A percentile compares a stretch with the other conserved stretches of the same genome.
Conservation (phyloP, 768 basidiomycete species). For the Suillus fuscotomentosus region DNA sequence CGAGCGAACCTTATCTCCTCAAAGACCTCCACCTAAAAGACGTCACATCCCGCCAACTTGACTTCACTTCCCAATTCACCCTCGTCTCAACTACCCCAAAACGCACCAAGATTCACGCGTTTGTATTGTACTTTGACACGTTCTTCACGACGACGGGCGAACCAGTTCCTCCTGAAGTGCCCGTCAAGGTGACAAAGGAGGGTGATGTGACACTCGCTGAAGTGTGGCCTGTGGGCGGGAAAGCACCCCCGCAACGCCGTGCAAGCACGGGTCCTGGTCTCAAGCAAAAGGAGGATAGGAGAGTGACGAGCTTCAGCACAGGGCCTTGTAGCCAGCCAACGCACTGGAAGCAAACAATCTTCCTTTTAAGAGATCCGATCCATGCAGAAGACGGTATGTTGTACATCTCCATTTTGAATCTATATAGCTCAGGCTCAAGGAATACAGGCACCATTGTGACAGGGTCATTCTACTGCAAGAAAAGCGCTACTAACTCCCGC, state of each 20-base stretch:
- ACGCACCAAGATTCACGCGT: constrained; percentile 67
- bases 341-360: constrained; percentile 96
- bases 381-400: constrained; percentile 67
- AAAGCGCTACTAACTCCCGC: constrained; percentile 76
- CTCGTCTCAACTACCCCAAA: constrained; percentile 61
- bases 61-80: constrained; percentile 76
- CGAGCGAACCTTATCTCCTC: constrained; percentile 61
- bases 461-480: constrained; percentile 83
- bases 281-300: constrained; percentile 39
- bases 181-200: constrained; percentile 56
- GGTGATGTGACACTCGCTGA: constrained; percentile 67
- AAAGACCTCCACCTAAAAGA: constrained; percentile 76
- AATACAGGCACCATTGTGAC: constrained; percentile 64
- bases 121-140: constrained; percentile 93
- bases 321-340: constrained; percentile 85
- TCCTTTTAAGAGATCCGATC: constrained; percentile 80
- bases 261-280: constrained; percentile 49
- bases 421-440: neutral
- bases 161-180: constrained; percentile 48
- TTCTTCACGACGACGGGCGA: constrained; percentile 74
- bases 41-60: constrained; percentile 67
- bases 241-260: constrained; percentile 55
- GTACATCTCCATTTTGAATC: neutral
- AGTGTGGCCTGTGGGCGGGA: constrained; percentile 77
- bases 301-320: constrained; percentile 80